A percentile compares a stretch with the other conserved stretches of the same genome.
phyloP scores from a whole-genome alignment of 2,329 filamentous ascomycete genomes.

The Rutstroemia sp. region DNA sequence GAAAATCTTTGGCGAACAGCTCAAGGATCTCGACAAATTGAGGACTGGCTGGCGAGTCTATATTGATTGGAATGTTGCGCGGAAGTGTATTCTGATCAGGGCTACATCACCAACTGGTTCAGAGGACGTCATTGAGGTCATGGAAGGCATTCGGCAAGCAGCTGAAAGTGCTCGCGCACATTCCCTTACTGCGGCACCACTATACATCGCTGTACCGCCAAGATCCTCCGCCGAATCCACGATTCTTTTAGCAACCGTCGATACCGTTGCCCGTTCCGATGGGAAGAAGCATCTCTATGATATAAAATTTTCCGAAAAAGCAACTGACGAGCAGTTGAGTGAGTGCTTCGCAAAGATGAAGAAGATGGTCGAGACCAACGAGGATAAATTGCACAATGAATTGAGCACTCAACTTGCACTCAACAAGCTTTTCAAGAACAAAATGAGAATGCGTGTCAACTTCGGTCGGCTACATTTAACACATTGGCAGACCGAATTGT shows the following conservation, averaged over 20 bases:
- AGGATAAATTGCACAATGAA: constrained; percentile 16
- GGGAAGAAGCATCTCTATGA: not conserved
- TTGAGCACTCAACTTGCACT: constrained; percentile 15
- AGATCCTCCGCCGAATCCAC: not conserved
- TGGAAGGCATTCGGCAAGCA: constrained; percentile 20
- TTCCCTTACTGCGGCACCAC: constrained; percentile 14
- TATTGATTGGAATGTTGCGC: constrained; percentile 13
- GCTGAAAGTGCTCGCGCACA: constrained; percentile 16
- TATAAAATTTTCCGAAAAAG: not conserved
- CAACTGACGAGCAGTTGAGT: not conserved
- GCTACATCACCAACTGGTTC: not conserved
- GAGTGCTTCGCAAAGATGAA: not conserved
- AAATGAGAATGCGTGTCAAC: constrained; percentile 28
- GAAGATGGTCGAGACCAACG: not conserved
- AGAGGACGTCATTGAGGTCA: constrained; percentile 6
- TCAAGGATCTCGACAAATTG: constrained; percentile 20
- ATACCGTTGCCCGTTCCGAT: not conserved
- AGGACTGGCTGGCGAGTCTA: constrained; percentile 15
- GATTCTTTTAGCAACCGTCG: not conserved
- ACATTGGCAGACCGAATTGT: constrained; percentile 17
- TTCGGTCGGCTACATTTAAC: constrained; percentile 25
- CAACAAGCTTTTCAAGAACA: constrained; percentile 18
- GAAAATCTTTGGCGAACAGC: constrained; percentile 12
- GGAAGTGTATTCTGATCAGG: constrained; percentile 13
- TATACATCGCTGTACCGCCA: constrained; percentile 23